A percentile compares a stretch with the other conserved stretches of the same genome.
Conservation (phyloP, 495 filamentous ascomycete species). For the Talaromyces adpressus region DNA sequence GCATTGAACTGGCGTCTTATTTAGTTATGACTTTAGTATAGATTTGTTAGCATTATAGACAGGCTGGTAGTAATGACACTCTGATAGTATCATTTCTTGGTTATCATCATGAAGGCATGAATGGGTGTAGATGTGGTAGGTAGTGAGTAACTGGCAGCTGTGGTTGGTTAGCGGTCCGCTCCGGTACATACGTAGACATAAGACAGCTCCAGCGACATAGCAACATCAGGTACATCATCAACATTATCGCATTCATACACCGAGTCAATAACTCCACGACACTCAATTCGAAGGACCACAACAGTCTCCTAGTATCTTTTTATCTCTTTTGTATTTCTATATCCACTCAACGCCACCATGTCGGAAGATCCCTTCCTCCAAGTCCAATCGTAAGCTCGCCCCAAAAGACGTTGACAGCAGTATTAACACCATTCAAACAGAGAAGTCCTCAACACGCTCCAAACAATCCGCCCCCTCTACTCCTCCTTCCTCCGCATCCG, state of each 20-base stretch:
- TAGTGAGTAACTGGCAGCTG: too few relatives aligned
- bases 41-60: not conserved
- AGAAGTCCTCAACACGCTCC: conserved; percentile 78
- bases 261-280: not conserved
- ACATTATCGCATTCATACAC: not conserved
- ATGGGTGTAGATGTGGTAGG: too few relatives aligned
- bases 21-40: not conserved
- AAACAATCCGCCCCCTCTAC: conserved; percentile 76
- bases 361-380: conserved; percentile 78
- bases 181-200: not conserved
- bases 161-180: not conserved
- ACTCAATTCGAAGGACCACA: not conserved
- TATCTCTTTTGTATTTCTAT: too few relatives aligned
- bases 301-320: not conserved
- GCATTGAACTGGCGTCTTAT: conserved; percentile 1
- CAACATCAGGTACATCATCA: not conserved
- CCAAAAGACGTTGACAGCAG: not conserved
- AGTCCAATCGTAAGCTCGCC: conserved; percentile 66
- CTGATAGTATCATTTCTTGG: too few relatives aligned
- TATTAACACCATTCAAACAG: conserved; percentile 33
- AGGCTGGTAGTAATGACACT: not conserved
- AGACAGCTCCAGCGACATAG: not conserved
- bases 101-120: too few relatives aligned
- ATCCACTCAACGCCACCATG: not conserved
- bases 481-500: conserved; percentile 94